Conservation (phyloP, 306 rosid genomes). For the Pyrus pyrifolia region DNA sequence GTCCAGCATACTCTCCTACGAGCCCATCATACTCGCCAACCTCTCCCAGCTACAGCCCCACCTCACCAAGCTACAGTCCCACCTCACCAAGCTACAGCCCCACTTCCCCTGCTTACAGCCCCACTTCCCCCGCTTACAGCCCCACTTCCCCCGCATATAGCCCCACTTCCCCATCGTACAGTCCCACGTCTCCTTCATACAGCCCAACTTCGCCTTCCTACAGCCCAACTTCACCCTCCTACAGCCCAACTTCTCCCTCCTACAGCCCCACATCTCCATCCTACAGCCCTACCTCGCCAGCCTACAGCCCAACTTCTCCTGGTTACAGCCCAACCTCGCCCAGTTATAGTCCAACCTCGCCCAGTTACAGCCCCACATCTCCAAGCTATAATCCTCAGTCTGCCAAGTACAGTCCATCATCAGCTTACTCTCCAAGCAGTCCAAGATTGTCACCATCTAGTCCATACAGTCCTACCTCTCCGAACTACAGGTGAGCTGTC, state of each 20-base stretch:
- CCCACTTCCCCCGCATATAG: slow-evolving; percentile 79
- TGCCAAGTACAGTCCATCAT: slow-evolving; percentile 87
- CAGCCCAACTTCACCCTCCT: slow-evolving; percentile 58
- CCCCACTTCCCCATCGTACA: slow-evolving; percentile 73
- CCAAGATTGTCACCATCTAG: slow-evolving; percentile 90
- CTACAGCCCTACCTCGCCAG: slow-evolving; percentile 75
- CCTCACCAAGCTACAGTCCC: slow-evolving; percentile 83
- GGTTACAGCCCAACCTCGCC: slow-evolving; percentile 70
- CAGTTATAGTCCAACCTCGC: slow-evolving; percentile 57
- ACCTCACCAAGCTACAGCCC: slow-evolving; percentile 84
- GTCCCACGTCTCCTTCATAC: slow-evolving; percentile 76
- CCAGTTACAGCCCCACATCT: slow-evolving; percentile 78
- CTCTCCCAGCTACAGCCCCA: slow-evolving; percentile 75
- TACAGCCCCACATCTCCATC: slow-evolving; percentile 86
- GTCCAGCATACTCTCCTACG: slow-evolving; percentile 97
- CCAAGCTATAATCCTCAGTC: slow-evolving; percentile 92
- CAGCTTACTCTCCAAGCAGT: slow-evolving; percentile 96
- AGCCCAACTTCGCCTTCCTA: slow-evolving; percentile 70
- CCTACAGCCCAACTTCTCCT: slow-evolving; percentile 84
- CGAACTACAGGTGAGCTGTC: slow-evolving; percentile 70
- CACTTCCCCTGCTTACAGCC: slow-evolving; percentile 59
- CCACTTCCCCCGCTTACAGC: slow-evolving; percentile 66
- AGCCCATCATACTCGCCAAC: slow-evolving; percentile 92
- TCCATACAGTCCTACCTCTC: slow-evolving; percentile 96
- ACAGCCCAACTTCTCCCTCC: slow-evolving; percentile 69